phyloP scores from a whole-genome alignment of 2,329 filamentous ascomycete species.

The Exophiala xenobiotica region DNA sequence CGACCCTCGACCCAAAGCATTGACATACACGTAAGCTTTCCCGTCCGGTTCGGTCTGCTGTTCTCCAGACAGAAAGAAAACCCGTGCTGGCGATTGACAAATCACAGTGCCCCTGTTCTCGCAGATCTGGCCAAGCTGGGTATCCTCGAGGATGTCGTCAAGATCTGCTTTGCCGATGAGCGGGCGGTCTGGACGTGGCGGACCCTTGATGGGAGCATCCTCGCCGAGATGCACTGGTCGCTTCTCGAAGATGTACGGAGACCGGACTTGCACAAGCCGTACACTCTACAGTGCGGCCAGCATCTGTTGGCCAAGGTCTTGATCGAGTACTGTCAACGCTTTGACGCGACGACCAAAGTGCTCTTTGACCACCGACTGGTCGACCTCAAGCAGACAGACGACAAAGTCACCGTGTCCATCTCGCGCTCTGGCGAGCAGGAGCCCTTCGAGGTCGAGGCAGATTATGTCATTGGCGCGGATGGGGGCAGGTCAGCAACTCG shows the following conservation, averaged over 20 bases:
- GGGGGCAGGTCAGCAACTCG: background rate
- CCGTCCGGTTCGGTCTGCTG: background rate
- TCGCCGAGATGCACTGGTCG: background rate
- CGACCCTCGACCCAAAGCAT: background rate
- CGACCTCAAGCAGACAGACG: background rate
- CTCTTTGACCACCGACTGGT: background rate
- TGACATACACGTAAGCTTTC: background rate
- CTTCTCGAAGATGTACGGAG: background rate
- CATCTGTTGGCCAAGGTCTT: background rate
- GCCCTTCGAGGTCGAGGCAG: background rate
- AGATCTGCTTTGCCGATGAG: slow-evolving; percentile 3
- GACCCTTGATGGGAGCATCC: background rate
- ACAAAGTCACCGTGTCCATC: background rate
- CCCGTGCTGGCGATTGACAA: too few relatives aligned
- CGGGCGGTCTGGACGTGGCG: background rate
- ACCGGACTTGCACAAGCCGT: background rate
- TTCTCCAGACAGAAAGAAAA: too few relatives aligned
- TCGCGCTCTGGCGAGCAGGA: background rate
- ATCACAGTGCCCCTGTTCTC: background rate
- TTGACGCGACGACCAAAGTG: background rate
- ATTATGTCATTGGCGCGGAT: background rate
- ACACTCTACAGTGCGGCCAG: slow-evolving; percentile 1
- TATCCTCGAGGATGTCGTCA: background rate
- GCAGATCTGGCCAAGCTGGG: background rate
- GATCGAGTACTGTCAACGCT: background rate